Evolutionary conservation across 257 asterid species (phyloP), one percentile per base, ranked within the genome.

Genomic region (Primulina tabacum): DNA sequence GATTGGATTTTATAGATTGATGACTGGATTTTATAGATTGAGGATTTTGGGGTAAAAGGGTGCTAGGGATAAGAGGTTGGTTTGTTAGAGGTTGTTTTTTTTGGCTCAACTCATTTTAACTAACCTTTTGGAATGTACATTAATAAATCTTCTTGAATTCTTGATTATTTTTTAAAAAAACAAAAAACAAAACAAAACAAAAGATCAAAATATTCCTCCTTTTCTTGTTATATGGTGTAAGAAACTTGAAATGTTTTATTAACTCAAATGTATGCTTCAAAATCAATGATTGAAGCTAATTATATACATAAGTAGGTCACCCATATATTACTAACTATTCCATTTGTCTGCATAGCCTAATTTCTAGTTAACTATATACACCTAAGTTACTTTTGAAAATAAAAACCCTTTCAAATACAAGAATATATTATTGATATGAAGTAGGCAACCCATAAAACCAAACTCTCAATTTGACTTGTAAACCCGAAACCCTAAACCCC

Each of bases 41-140:
- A 47, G 53, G 53, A 43, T 14, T 32, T 50, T 12, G 56, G 56
- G 57, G 57, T 50, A 50, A 50, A 50, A 5, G 57, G 57, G 20
- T 16, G 21, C 3, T 4, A 17, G 21, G 57, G 21, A 50, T 50
- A 16, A 50, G 21, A 16, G 57, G 64, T 29, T 12, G 67, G 9
- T 59, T 62, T 47, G 68, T 5, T 67, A 55, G 47, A 53, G 64
- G 81, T 73, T 74, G 82, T 69, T 60, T 14, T 14, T 67, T 71
- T 69, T 67, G 83, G 81, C 74, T 83, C 78, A 75, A 73, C 84
- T 60, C 77, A 83, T 73, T 75, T 64, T 79, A 84, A 79, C 84
- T 76, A 79, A 81, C 62, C 78, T 4, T 67, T 53, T 34, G 47
- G 34, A 43, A 73, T 47, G 20, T 43, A 7, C 21, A 62, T 16